Evolutionary conservation across 306 rosid genomes (phyloP).

Genomic region (Quercus dentata): DNA sequence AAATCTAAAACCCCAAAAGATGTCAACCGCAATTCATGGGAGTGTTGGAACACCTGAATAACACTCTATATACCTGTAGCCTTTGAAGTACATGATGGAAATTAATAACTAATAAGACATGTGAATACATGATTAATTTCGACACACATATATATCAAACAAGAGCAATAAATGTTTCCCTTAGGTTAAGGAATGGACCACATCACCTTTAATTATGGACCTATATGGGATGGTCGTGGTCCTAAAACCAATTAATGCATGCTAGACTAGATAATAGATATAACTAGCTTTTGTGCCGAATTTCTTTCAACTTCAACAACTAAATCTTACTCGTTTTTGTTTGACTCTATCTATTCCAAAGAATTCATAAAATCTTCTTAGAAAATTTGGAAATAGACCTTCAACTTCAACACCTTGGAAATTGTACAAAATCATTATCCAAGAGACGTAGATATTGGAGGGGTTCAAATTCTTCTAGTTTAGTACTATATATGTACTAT

Average conservation of each 20-base stretch:
- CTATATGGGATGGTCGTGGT: not conserved
- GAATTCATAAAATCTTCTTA: not conserved
- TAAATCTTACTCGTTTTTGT: not conserved
- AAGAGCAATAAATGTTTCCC: not conserved
- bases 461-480: no score
- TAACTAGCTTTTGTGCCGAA: not conserved
- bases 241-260: not conserved
- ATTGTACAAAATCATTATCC: no score
- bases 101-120: not conserved
- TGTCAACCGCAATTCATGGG: no score
- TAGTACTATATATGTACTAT: no score
- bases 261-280: no score
- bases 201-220: not conserved
- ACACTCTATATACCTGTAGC: no score
- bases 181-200: not conserved
- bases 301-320: not conserved
- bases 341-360: not conserved
- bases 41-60: no score
- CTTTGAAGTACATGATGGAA: not conserved
- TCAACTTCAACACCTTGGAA: no score
- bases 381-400: not conserved
- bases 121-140: not conserved
- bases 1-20: no score
- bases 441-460: no score
- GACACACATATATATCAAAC: not conserved